phyloP scores from a whole-genome alignment of 371 early-diverging fungal species.

The Pancytospora epiphaga region DNA sequence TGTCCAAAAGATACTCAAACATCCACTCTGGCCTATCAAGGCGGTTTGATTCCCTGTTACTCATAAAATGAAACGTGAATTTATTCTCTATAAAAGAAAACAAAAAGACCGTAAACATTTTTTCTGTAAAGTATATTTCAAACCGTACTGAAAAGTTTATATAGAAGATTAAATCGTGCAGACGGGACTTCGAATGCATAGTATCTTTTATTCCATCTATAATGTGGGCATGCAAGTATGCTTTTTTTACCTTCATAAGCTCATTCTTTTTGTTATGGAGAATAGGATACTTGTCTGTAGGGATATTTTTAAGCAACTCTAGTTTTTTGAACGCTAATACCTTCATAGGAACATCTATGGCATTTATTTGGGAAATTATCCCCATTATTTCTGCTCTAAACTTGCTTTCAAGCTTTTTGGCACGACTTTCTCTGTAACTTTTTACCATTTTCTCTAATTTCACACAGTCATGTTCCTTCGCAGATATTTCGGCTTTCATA shows the following conservation, averaged over 20 bases:
- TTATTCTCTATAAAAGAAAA: slow-evolving; percentile 19
- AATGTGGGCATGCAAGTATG: slow-evolving; percentile 25
- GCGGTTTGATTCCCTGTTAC: slow-evolving; percentile 58
- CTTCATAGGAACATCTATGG: slow-evolving; percentile 12
- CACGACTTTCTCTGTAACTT: slow-evolving; percentile 3
- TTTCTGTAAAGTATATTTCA: slow-evolving; percentile 37
- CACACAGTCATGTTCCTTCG: not conserved
- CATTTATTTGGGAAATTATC: slow-evolving; percentile 2
- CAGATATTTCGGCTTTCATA: not conserved
- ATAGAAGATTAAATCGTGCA: slow-evolving; percentile 44
- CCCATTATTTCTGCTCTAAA: not conserved
- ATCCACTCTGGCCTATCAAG: slow-evolving; percentile 61
- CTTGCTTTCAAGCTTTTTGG: not conserved
- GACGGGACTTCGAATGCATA: slow-evolving; percentile 15
- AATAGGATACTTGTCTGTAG: slow-evolving; percentile 30
- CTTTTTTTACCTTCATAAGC: slow-evolving; percentile 28
- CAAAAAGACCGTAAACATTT: slow-evolving; percentile 28
- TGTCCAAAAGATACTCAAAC: slow-evolving; percentile 49
- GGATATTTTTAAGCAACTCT: slow-evolving; percentile 3
- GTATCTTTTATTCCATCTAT: slow-evolving; percentile 14
- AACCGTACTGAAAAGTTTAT: slow-evolving; percentile 41
- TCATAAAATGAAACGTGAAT: slow-evolving; percentile 59
- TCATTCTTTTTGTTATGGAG: slow-evolving; percentile 24
- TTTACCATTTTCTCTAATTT: not conserved
- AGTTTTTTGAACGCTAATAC: slow-evolving; percentile 21